A percentile compares a stretch with the other conserved stretches of the same genome.
Conservation (phyloP, 805 yeast genomes). For the Candida khao-thaluensis region DNA sequence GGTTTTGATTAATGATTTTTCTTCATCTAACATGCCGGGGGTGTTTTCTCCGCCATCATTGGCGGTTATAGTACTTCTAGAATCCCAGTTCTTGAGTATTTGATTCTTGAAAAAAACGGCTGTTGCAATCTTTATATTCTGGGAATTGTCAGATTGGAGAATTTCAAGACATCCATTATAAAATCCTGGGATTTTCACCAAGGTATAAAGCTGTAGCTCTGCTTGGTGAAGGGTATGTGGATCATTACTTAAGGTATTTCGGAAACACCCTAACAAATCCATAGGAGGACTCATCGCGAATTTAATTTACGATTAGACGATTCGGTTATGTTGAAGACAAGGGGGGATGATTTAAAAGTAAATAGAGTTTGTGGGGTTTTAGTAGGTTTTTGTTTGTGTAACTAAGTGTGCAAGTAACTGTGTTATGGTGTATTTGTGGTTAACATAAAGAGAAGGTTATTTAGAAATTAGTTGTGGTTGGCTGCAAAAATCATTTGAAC, state of each 20-base stretch:
- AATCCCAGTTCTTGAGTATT: constrained; percentile 61
- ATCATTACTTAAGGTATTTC: constrained; percentile 4
- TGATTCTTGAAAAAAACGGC: constrained; percentile 83
- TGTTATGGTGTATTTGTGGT: no score
- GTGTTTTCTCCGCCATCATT: neutral
- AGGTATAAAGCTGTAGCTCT: neutral
- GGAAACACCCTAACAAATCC: constrained; percentile 8
- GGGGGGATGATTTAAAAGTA: no score
- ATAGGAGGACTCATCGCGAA: constrained; percentile 5
- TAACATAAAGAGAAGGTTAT: no score
- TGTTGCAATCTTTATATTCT: constrained; percentile 60
- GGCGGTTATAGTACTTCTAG: constrained; percentile 20
- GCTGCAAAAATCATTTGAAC: no score
- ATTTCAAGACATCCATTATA: constrained; percentile 11
- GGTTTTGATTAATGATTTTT: constrained; percentile 70
- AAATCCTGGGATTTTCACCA: constrained; percentile 12
- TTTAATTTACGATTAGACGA: no score
- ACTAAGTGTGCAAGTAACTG: no score
- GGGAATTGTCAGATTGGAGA: constrained; percentile 2
- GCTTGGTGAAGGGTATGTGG: constrained; percentile 4
- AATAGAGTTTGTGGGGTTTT: no score
- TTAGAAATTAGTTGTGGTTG: no score
- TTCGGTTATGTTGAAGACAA: no score
- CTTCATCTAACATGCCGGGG: constrained; percentile 55
- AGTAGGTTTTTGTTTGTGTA: no score